A percentile compares a stretch with the other conserved stretches of the same genome.
Evolutionary conservation across 2,329 filamentous ascomycete genomes (phyloP).

Genomic region (Xylariaceae sp.): DNA sequence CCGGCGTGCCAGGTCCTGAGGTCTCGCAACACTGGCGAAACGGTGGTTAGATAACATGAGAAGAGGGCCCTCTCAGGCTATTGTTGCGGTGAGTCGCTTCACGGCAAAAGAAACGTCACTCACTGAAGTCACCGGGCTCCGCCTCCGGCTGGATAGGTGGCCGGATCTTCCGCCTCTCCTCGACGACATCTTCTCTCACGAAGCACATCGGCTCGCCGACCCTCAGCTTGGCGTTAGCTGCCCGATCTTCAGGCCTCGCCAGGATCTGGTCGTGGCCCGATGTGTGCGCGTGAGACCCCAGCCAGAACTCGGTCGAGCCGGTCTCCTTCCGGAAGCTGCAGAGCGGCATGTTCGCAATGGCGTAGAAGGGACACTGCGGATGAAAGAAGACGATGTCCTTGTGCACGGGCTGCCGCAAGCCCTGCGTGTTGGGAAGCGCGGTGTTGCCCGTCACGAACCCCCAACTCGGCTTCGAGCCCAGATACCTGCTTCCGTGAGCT

Average conservation of each 20-base stretch:
- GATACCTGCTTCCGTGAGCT: slow-evolving; percentile 24
- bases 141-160: slow-evolving; percentile 20
- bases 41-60: not conserved
- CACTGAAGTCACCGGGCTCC: slow-evolving; percentile 18
- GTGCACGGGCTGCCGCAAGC: slow-evolving; percentile 29
- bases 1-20: slow-evolving; percentile 25
- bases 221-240: not conserved
- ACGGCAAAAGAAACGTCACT: not conserved
- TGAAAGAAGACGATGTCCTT: slow-evolving; percentile 30
- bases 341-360: slow-evolving; percentile 32
- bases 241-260: slow-evolving; percentile 10
- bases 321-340: slow-evolving; percentile 26
- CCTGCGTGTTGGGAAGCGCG: slow-evolving; percentile 27
- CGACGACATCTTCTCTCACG: slow-evolving; percentile 10
- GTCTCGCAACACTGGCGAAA: slow-evolving; percentile 18
- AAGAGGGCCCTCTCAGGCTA: no score
- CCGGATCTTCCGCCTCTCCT: slow-evolving; percentile 15
- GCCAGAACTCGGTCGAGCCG: slow-evolving; percentile 33
- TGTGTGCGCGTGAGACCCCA: slow-evolving; percentile 29
- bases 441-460: slow-evolving; percentile 34
- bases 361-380: slow-evolving; percentile 28
- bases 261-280: slow-evolving; percentile 23
- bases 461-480: slow-evolving; percentile 31
- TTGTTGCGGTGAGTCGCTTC: not conserved
- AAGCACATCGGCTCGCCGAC: slow-evolving; percentile 7